Percentiles rank a stretch among this genome's conserved stretches.
Evolutionary conservation across 192 early-diverging fungal genomes (phyloP).

Genomic region (Coemansia sp.): DNA sequence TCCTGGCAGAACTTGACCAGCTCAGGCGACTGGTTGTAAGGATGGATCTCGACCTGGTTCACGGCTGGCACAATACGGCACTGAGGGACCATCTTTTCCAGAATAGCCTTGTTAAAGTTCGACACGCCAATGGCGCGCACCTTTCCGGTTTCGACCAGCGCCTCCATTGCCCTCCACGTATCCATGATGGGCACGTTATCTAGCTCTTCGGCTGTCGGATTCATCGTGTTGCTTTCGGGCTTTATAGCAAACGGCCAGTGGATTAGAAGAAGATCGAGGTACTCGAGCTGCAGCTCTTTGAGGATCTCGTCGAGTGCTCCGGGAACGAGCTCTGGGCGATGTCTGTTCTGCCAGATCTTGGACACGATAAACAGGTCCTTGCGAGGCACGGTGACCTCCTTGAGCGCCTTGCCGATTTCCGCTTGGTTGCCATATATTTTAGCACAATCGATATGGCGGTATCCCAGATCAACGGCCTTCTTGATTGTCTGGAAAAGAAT

Average conservation of each 20-base stretch:
- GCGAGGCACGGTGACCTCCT: slow-evolving; percentile 60
- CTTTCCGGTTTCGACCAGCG: slow-evolving; percentile 65
- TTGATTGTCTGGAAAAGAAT: slow-evolving; percentile 60
- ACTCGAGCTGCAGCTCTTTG: slow-evolving; percentile 64
- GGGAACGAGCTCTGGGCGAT: slow-evolving; percentile 61
- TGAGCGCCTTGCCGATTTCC: slow-evolving; percentile 75
- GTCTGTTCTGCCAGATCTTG: slow-evolving; percentile 69
- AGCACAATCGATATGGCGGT: slow-evolving; percentile 72
- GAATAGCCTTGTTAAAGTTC: slow-evolving; percentile 66
- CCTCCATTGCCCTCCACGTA: slow-evolving; percentile 85
- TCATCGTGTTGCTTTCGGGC: slow-evolving; percentile 28
- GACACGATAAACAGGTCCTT: slow-evolving; percentile 76
- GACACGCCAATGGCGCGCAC: slow-evolving; percentile 80
- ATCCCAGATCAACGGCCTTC: slow-evolving; percentile 63
- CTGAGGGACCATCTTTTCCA: slow-evolving; percentile 63
- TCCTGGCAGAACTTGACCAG: slow-evolving; percentile 70
- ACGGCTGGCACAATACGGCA: slow-evolving; percentile 74
- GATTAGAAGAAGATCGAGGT: slow-evolving; percentile 81
- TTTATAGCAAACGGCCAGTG: slow-evolving; percentile 79
- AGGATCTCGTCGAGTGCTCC: slow-evolving; percentile 64
- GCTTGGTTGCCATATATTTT: slow-evolving; percentile 70
- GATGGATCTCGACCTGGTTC: slow-evolving; percentile 87
- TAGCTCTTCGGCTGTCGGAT: slow-evolving; percentile 35
- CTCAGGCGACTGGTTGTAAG: slow-evolving; percentile 58
- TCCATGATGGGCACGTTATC: slow-evolving; percentile 60